These are phyloP conservation scores for Aureobasidium vineae DNA, from an alignment of 2,329 filamentous ascomycete species.

Conservation along the genomic window DNA sequence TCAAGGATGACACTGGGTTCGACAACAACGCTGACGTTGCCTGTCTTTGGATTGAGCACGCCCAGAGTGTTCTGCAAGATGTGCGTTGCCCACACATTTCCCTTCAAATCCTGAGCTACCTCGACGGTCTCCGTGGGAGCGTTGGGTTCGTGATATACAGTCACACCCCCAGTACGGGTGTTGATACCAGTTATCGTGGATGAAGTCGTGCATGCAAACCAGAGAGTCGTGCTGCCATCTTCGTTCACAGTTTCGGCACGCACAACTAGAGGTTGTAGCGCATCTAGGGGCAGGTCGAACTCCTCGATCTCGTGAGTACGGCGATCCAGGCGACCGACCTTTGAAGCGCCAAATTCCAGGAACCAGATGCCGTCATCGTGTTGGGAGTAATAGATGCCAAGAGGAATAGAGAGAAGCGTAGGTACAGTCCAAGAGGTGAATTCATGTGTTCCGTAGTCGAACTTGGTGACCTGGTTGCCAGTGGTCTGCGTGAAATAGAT, in stretches of 20 bases:
- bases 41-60: conserved; percentile 8
- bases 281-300: neutral
- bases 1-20: conserved; percentile 1
- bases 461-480: conserved; percentile 30
- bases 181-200: conserved; percentile 11
- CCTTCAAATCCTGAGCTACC: conserved; percentile 1
- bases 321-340: neutral
- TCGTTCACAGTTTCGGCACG: conserved; percentile 5
- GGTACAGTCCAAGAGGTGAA: conserved; percentile 30
- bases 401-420: conserved; percentile 29
- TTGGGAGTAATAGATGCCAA: conserved; percentile 28
- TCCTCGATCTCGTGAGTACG: conserved; percentile 5
- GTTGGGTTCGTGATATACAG: neutral
- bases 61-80: conserved; percentile 9
- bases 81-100: conserved; percentile 12
- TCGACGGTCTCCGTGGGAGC: conserved; percentile 12
- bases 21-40: conserved; percentile 6
- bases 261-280: neutral
- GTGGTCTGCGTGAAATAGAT: conserved; percentile 32
- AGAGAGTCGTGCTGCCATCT: conserved; percentile 13
- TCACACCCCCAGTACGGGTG: neutral
- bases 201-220: conserved; percentile 15
- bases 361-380: conserved; percentile 16
- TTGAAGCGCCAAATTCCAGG: neutral
- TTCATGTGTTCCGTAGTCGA: conserved; percentile 28